A percentile compares a stretch with the other conserved stretches of the same genome.
Evolutionary conservation across 176 grass and related monocot genomes (phyloP).

Genomic region (Zizania latifolia): DNA sequence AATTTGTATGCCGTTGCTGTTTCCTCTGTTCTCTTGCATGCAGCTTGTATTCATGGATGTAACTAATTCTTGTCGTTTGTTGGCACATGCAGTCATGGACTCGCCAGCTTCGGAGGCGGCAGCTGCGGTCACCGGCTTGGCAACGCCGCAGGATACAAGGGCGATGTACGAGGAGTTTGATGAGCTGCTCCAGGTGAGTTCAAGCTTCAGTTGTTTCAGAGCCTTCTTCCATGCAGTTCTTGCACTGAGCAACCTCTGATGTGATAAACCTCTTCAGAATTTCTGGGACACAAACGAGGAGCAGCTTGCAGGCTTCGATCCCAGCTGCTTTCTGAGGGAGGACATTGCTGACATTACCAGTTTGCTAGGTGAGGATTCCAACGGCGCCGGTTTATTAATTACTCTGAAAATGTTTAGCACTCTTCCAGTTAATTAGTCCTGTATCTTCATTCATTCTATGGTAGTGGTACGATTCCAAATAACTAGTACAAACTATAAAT

Average conservation of each 20-base stretch:
- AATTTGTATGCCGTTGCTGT: background rate
- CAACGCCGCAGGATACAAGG: background rate
- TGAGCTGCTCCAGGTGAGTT: slow-evolving; percentile 47
- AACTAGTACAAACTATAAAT: slow-evolving; percentile 35
- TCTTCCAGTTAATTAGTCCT: background rate
- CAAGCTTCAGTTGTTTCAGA: background rate
- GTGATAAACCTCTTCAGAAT: slow-evolving; percentile 19
- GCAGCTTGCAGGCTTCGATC: background rate
- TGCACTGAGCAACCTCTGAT: background rate
- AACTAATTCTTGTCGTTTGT: background rate
- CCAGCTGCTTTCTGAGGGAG: slow-evolving; percentile 6
- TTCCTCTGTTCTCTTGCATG: background rate
- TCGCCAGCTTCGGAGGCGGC: background rate
- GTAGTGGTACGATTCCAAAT: slow-evolving; percentile 36
- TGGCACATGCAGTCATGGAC: slow-evolving; percentile 24
- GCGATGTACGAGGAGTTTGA: slow-evolving; percentile 29
- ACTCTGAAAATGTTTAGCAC: background rate
- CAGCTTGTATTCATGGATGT: background rate
- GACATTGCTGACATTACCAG: background rate
- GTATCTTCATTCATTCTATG: slow-evolving; percentile 19
- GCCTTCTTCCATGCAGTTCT: background rate
- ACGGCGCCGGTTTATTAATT: too few species aligned
- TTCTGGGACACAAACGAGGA: slow-evolving; percentile 32
- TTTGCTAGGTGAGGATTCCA: slow-evolving; percentile 6
- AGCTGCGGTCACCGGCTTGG: background rate